phyloP scores from a whole-genome alignment of 345 rosid species.

The Conringia planisiliqua region DNA sequence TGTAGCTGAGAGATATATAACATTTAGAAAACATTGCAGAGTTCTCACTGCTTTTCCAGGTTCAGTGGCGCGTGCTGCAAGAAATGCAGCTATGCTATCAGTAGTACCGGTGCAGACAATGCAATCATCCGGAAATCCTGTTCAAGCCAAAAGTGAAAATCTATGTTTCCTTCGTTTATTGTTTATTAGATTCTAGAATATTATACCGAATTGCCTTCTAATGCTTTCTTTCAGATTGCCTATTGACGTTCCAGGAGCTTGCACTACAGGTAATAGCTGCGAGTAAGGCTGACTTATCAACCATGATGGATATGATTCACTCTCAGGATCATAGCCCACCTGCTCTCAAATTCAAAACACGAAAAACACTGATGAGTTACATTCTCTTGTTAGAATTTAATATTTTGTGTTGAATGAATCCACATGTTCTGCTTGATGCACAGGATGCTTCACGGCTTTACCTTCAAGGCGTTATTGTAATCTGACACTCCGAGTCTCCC shows the following conservation, averaged over 20 bases:
- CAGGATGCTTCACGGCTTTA: conserved; percentile 2
- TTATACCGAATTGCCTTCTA: conserved; percentile 50
- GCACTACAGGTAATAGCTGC: conserved; percentile 61
- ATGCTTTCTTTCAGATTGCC: conserved; percentile 60
- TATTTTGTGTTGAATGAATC: neutral
- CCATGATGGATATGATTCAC: conserved; percentile 83
- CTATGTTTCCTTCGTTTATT: neutral
- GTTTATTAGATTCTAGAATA: neutral
- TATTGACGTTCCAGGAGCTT: conserved; percentile 75
- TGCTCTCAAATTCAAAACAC: conserved; percentile 18
- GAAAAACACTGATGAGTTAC: neutral
- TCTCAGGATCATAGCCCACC: conserved; percentile 96
- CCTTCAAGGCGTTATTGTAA: conserved; percentile 92
- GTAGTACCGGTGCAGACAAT: conserved; percentile 84
- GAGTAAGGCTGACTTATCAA: conserved; percentile 79
- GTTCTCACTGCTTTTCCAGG: conserved; percentile 84
- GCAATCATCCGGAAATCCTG: conserved; percentile 80
- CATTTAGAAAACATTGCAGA: conserved; percentile 10
- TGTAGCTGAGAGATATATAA: neutral
- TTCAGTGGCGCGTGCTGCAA: conserved; percentile 78
- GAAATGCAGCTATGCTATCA: conserved; percentile 95
- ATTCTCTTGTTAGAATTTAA: neutral
- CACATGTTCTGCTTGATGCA: neutral
- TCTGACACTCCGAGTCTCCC: conserved; percentile 89
- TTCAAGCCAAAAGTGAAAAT: conserved; percentile 5